These are phyloP conservation scores for Priceomyces medius DNA, from an alignment of 805 yeast species.

Conservation along the genomic window DNA sequence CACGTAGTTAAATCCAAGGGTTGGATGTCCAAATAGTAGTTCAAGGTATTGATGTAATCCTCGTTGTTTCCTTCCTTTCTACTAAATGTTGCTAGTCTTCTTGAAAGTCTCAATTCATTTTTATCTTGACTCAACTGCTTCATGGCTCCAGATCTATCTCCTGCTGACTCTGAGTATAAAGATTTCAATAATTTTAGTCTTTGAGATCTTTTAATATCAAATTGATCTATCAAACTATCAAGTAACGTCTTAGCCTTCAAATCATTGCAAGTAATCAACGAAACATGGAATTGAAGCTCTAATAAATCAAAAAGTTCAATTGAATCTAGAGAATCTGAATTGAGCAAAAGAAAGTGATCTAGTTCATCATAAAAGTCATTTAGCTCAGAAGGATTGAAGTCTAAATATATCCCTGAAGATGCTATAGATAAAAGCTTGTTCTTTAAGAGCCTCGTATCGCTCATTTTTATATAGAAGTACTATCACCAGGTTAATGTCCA, in stretches of 20 bases:
- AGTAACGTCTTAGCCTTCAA: slow-evolving; percentile 66
- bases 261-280: slow-evolving; percentile 61
- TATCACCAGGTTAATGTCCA: background rate
- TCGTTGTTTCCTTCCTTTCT: slow-evolving; percentile 22
- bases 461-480: slow-evolving; percentile 4
- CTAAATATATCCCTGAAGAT: slow-evolving; percentile 49
- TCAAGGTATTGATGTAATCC: slow-evolving; percentile 56
- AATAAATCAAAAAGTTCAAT: slow-evolving; percentile 53
- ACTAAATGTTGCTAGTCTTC: slow-evolving; percentile 37
- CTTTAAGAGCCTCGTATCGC: slow-evolving; percentile 22
- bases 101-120: slow-evolving; percentile 36
- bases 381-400: slow-evolving; percentile 46
- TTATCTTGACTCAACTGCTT: slow-evolving; percentile 26
- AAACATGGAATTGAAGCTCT: slow-evolving; percentile 70
- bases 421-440: slow-evolving; percentile 52
- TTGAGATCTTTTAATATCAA: slow-evolving; percentile 51
- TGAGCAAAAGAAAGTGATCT: slow-evolving; percentile 27
- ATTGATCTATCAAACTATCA: slow-evolving; percentile 65
- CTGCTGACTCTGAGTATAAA: slow-evolving; percentile 55
- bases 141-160: slow-evolving; percentile 30
- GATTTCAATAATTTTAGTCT: slow-evolving; percentile 56
- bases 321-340: slow-evolving; percentile 37
- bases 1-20: slow-evolving; percentile 79
- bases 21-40: slow-evolving; percentile 53
- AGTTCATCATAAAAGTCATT: slow-evolving; percentile 41